Evolutionary conservation across 148 eudicot species (phyloP), one percentile per base, ranked within the genome.

Genomic region (Nepenthes gracilis): DNA sequence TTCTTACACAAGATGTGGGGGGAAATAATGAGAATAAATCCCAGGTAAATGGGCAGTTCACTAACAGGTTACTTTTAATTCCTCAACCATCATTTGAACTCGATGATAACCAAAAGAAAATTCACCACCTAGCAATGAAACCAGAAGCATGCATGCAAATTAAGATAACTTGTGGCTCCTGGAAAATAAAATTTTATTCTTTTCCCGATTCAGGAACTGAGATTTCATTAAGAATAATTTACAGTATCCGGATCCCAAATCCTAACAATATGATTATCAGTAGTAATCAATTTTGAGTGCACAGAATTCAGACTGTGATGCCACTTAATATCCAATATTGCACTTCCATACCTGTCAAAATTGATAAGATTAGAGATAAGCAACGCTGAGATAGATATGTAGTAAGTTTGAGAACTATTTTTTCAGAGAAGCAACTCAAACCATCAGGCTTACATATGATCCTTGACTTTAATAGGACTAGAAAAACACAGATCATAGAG

Each of bases 231-330:
- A 23, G 23, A 23, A 23, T 23, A 23, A 23, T 23, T 23, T 79
- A 93, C 99, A 59, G 99, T 84, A 23, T 86, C 88, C 59, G 96
- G 96, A 80, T 93, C 96, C 98, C 96, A 93, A 61, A 93, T 72
- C 73, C 96, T 76, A 71, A 88, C 96, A 62, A 86, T 74, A 57
- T 89, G 95, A 54, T 73, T 73, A 67, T 93, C 99, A 34, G 86
- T 74, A 37, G 91, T 84, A 57, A 93, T 78, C 43, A 93, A 56
- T 77, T 88, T 93, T 45, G 80, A 70, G 48, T 68, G 56, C 67
- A 82, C 78, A 5, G 94, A 75, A 74, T 93, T 89, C 13, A 84
- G 77, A 61, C 95, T 84, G 54, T 62, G 83, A 77, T 93, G 96
- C 96, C 95, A 93, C 73, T 82, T 93, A 33, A 93, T 88, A 69